phyloP scores from a whole-genome alignment of 1,284 basidiomycete genomes.

The Fomitiporia mediterranea region DNA sequence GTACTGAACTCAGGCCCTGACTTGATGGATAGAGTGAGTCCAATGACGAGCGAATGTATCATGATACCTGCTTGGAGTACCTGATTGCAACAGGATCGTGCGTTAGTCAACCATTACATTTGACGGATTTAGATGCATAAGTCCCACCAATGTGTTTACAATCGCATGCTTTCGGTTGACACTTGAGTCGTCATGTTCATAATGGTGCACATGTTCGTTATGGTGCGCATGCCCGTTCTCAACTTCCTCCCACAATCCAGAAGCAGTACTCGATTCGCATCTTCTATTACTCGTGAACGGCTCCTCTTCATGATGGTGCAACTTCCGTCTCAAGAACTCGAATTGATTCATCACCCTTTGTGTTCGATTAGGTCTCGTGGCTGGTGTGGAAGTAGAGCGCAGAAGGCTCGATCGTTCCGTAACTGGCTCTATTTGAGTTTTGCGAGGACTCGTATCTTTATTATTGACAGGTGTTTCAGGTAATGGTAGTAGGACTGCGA shows the following conservation, averaged over 20 bases:
- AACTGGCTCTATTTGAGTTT: not conserved
- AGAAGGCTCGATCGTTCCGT: slow-evolving; percentile 7
- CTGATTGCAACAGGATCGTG: slow-evolving; percentile 31
- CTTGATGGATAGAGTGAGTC: slow-evolving; percentile 64
- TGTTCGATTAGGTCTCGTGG: not conserved
- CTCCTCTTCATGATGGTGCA: not conserved
- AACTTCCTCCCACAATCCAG: slow-evolving; percentile 14
- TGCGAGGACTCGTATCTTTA: not conserved
- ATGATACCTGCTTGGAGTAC: slow-evolving; percentile 75
- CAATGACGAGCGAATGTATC: slow-evolving; percentile 79
- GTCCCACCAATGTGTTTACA: slow-evolving; percentile 36
- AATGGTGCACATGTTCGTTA: no score
- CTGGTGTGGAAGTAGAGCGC: not conserved
- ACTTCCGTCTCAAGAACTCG: not conserved
- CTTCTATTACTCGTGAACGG: not conserved
- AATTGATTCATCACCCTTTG: not conserved
- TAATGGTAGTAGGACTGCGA: not conserved
- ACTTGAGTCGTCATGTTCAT: slow-evolving; percentile 34
- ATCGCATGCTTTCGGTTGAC: slow-evolving; percentile 42
- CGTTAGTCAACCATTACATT: not conserved
- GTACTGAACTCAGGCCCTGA: slow-evolving; percentile 64
- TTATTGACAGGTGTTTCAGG: not conserved
- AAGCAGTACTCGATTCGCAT: not conserved
- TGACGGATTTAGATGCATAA: not conserved
- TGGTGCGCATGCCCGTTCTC: slow-evolving; percentile 46